phyloP scores from a whole-genome alignment of 768 basidiomycete genomes.

The Tephrocybe sp. region DNA sequence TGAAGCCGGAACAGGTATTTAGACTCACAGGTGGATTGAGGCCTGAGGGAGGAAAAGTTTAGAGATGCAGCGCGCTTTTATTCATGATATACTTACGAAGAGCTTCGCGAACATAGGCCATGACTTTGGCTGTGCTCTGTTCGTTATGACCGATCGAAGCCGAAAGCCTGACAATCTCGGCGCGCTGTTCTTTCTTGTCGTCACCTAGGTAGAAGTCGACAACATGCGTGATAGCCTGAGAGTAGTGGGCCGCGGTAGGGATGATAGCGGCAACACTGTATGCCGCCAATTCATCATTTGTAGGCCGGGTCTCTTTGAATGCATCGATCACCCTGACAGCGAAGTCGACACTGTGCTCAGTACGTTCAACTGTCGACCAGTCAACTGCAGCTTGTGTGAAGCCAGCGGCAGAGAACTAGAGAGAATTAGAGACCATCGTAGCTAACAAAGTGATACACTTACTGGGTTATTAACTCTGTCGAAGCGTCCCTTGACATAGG shows the following conservation, averaged over 20 bases:
- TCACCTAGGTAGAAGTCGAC: constrained; percentile 60
- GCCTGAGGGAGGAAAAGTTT: constrained; percentile 18
- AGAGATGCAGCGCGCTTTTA: not conserved
- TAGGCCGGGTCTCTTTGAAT: constrained; percentile 13
- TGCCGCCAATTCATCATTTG: constrained; percentile 40
- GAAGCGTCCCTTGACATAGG: constrained; percentile 30
- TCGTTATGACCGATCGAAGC: constrained; percentile 18
- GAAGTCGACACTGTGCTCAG: constrained; percentile 28
- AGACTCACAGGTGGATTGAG: constrained; percentile 32
- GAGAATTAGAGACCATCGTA: not conserved
- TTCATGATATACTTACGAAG: constrained; percentile 33
- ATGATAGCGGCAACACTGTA: constrained; percentile 53
- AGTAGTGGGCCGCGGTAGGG: constrained; percentile 56
- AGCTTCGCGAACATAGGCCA: constrained; percentile 47
- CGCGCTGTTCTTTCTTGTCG: constrained; percentile 30
- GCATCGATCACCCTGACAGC: constrained; percentile 27
- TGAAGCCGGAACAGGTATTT: not conserved
- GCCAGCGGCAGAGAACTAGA: not conserved
- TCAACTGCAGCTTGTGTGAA: constrained; percentile 10
- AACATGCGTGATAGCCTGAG: constrained; percentile 53
- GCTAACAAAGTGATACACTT: not conserved
- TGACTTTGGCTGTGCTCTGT: constrained; percentile 29
- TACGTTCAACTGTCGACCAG: constrained; percentile 16
- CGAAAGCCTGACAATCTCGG: constrained; percentile 39
- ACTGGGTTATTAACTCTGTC: constrained; percentile 24